A percentile compares a stretch with the other conserved stretches of the same genome.
These are phyloP conservation scores for Lactarius psammicola DNA, from an alignment of 768 basidiomycete species.

Conservation along the genomic window DNA sequence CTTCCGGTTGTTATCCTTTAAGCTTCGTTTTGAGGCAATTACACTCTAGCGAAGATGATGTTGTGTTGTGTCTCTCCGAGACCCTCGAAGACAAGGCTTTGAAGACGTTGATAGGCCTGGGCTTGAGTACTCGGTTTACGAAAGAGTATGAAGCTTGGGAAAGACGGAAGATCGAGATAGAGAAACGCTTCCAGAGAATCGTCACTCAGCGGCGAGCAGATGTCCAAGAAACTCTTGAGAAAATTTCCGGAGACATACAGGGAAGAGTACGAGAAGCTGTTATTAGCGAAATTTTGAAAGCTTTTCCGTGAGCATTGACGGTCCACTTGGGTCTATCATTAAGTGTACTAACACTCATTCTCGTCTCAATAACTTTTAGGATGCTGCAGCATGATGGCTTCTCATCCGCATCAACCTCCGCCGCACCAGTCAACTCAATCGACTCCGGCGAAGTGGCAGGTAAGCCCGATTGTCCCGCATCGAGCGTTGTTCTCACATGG, in stretches of 20 bases:
- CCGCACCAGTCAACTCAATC: background rate
- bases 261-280: conserved; percentile 2
- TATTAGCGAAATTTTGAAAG: conserved; percentile 5
- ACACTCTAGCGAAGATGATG: conserved; percentile 15
- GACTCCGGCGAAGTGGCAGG: too few species aligned
- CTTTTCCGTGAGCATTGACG: conserved; percentile 5
- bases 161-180: background rate
- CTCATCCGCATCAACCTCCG: background rate
- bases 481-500: background rate
- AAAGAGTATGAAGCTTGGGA: conserved; percentile 9
- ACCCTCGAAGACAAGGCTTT: conserved; percentile 17
- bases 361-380: background rate
- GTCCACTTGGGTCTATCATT: too few species aligned
- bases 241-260: background rate
- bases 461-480: background rate
- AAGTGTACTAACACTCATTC: background rate
- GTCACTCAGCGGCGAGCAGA: background rate
- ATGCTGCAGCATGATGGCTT: conserved; percentile 12
- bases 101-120: conserved; percentile 5
- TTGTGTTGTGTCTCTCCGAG: conserved; percentile 16
- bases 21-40: background rate
- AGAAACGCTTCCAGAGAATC: background rate
- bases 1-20: background rate
- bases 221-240: background rate
- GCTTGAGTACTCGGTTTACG: background rate